These are phyloP conservation scores for Abelmoschus esculentus DNA, from an alignment of 345 rosid genomes.

Conservation along the genomic window DNA sequence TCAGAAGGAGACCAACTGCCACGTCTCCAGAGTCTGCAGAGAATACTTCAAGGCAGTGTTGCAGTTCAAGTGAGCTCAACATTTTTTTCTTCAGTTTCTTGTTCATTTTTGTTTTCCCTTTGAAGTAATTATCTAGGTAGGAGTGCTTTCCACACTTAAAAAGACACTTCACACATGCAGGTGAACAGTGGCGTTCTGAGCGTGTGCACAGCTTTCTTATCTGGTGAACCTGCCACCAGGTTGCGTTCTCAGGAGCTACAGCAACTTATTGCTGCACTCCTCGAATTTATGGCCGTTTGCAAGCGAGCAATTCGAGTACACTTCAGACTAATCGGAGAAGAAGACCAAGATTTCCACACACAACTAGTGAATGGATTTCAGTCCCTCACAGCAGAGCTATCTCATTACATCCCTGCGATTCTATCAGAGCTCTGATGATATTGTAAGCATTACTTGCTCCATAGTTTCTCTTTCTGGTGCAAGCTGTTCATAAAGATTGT, in stretches of 20 bases:
- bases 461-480: conserved; percentile 6
- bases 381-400: conserved; percentile 91
- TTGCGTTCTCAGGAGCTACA: conserved; percentile 91
- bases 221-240: conserved; percentile 98
- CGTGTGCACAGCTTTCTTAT: conserved; percentile 96
- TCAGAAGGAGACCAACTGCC: conserved; percentile 97
- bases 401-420: conserved; percentile 97
- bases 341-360: conserved; percentile 97
- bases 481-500: background rate
- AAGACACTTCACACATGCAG: conserved; percentile 35
- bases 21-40: conserved; percentile 91
- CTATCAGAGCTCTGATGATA: conserved; percentile 71
- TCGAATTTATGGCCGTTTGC: conserved; percentile 98
- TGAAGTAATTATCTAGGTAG: background rate
- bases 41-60: conserved; percentile 99
- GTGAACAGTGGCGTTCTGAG: conserved; percentile 96
- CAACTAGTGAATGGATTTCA: conserved; percentile 99
- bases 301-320: conserved; percentile 97
- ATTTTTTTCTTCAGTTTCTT: background rate
- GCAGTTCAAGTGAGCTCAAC: conserved; percentile 78
- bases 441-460: conserved; percentile 3
- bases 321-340: conserved; percentile 86
- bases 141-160: background rate
- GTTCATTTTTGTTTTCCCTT: background rate
- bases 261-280: conserved; percentile 93